phyloP scores from a whole-genome alignment of 352 stramenopile species.

The Phytophthora aleatoria region DNA sequence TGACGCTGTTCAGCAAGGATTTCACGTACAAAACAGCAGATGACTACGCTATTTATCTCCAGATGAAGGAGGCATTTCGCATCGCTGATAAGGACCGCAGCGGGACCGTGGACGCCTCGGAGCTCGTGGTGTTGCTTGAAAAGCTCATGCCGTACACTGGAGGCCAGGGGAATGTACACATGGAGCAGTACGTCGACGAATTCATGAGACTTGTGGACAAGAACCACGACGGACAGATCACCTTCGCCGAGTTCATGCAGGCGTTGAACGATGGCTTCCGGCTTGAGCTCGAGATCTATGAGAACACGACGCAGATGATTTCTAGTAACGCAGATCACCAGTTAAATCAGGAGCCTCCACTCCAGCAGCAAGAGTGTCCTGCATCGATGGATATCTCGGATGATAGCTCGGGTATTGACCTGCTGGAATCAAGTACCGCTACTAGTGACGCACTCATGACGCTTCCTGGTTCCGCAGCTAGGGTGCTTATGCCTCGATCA shows the following conservation, averaged over 20 bases:
- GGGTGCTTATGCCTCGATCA: slow-evolving; percentile 5
- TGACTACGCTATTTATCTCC: slow-evolving; percentile 72
- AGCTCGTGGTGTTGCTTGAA: slow-evolving; percentile 66
- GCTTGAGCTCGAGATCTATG: slow-evolving; percentile 75
- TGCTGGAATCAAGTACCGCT: slow-evolving; percentile 23
- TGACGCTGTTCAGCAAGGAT: slow-evolving; percentile 59
- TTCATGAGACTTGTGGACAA: slow-evolving; percentile 80
- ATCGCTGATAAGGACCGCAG: slow-evolving; percentile 63
- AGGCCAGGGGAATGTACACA: slow-evolving; percentile 43
- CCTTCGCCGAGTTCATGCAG: slow-evolving; percentile 79
- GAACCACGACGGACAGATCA: slow-evolving; percentile 66
- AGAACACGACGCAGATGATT: slow-evolving; percentile 38
- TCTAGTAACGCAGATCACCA: slow-evolving; percentile 5
- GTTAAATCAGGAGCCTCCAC: neutral
- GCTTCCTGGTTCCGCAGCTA: slow-evolving; percentile 7
- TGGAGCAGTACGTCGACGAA: slow-evolving; percentile 79
- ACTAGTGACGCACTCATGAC: slow-evolving; percentile 18
- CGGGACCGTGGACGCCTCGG: slow-evolving; percentile 63
- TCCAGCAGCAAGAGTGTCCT: slow-evolving; percentile 9
- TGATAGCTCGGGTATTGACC: slow-evolving; percentile 25
- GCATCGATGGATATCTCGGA: slow-evolving; percentile 31
- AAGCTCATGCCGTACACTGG: slow-evolving; percentile 67
- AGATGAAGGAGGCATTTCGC: slow-evolving; percentile 82
- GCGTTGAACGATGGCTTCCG: slow-evolving; percentile 73
- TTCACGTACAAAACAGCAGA: slow-evolving; percentile 59